A percentile compares a stretch with the other conserved stretches of the same genome.
phyloP scores from a whole-genome alignment of 257 asterid genomes.

The Solanum medicagineum region DNA sequence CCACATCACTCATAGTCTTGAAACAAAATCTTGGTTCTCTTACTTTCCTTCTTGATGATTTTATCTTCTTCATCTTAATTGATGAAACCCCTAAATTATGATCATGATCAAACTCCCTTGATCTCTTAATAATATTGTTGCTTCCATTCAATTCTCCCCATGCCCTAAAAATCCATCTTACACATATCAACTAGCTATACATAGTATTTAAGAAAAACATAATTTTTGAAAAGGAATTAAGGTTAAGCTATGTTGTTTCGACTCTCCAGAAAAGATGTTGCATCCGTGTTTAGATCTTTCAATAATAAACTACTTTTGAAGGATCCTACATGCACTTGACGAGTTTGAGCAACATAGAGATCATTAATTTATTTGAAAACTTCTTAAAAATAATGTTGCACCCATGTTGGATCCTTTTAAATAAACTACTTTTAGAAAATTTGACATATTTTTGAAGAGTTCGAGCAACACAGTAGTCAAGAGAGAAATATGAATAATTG shows the following conservation, averaged over 20 bases:
- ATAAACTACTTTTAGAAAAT: background rate
- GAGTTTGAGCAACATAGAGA: background rate
- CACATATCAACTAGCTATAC: background rate
- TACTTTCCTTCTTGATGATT: slow-evolving; percentile 57
- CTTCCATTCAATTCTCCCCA: slow-evolving; percentile 57
- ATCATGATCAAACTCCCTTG: slow-evolving; percentile 20
- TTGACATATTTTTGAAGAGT: background rate
- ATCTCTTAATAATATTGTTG: slow-evolving; percentile 28
- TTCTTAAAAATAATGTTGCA: too few species aligned
- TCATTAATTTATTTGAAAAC: background rate
- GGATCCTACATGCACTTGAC: background rate
- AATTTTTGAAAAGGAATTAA: background rate
- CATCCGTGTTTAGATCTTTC: background rate
- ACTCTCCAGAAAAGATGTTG: background rate
- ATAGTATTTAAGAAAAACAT: background rate
- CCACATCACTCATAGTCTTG: slow-evolving; percentile 92
- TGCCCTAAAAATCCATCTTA: slow-evolving; percentile 23
- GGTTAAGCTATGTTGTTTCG: background rate
- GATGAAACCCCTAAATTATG: slow-evolving; percentile 38
- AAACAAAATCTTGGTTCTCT: slow-evolving; percentile 96
- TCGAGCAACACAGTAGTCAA: background rate
- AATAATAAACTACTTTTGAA: background rate
- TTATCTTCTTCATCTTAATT: slow-evolving; percentile 68
- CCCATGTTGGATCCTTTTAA: background rate
- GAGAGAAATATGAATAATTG: background rate